Conservation (phyloP, 495 filamentous ascomycete species). For the Halenospora varia region DNA sequence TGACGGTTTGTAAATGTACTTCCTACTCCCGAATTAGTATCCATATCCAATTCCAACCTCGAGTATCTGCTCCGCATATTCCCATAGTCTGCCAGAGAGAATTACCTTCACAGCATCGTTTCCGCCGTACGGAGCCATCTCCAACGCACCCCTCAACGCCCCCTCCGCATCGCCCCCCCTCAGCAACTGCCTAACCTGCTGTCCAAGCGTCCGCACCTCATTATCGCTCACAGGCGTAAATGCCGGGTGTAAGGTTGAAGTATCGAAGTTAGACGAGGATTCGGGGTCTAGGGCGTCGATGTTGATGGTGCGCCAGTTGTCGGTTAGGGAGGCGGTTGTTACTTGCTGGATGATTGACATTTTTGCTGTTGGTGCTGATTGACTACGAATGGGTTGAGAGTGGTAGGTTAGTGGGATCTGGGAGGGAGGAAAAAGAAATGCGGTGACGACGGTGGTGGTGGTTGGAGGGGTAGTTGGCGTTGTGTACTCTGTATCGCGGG, state of each 20-base stretch:
- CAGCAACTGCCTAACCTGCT: slow-evolving; percentile 80
- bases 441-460: not conserved
- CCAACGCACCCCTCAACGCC: slow-evolving; percentile 72
- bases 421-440: not conserved
- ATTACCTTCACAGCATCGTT: slow-evolving; percentile 56
- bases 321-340: slow-evolving; percentile 43
- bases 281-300: slow-evolving; percentile 89
- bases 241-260: slow-evolving; percentile 70
- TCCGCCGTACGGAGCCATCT: slow-evolving; percentile 66
- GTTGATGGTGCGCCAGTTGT: slow-evolving; percentile 88
- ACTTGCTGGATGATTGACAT: slow-evolving; percentile 59
- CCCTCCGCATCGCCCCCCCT: slow-evolving; percentile 81
- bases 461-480: not conserved
- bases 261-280: slow-evolving; percentile 80
- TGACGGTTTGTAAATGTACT: slow-evolving; percentile 72
- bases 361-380: not conserved
- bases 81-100: not conserved
- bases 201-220: slow-evolving; percentile 67
- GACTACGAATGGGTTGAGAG: not conserved
- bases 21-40: slow-evolving; percentile 44
- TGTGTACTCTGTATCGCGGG: no score
- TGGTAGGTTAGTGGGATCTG: not conserved
- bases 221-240: slow-evolving; percentile 60
- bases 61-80: no score
- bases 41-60: no score